Evolutionary conservation across 83 land plant species (phyloP), one percentile per base, ranked within the genome.

Genomic region (Larix sibirica): DNA sequence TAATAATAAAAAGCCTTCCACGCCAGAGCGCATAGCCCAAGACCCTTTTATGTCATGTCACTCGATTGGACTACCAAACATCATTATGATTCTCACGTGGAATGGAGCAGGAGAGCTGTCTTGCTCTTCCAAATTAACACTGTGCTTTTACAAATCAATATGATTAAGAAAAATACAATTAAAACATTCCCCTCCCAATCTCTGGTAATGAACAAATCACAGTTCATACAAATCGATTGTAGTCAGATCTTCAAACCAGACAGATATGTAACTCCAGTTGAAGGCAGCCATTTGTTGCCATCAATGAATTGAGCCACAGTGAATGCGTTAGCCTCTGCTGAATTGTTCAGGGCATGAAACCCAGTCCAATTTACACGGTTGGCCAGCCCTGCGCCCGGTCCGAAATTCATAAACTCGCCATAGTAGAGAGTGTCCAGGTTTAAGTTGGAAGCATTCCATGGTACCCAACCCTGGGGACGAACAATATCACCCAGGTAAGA

Each of bases 371-470:
- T 40, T 50, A 94, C 89, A 1, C 96, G 70, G 13, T 63, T n/a
- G 2, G 66, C 33, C 10, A 76, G 14, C 16, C 66, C 89, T 10
- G 96, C 66, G 8, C 96, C 92, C 0, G 93, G 86, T 1, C 96
- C 96, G 10, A 12, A 61, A 83, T 92, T 94, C 81, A 61, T 47
- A 61, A 82, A 92, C 85, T 94, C 96, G 12, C 86, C 91, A 75
- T 86, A 94, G 84, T 85, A 90, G 3, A 50, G 13, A 10, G 56
- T 50, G 56, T 50, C 56, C 56, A 50, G 56, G 12, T 10, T 10
- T 9, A 70, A 38, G 44, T 70, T 42, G 8, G 74, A 70, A 5
- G 74, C 33, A 54, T 76, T 76, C 79, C 79, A 76, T 16, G 58
- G 60, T 6, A 18, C 16, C 79, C 79, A 76, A 23, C 79, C 79